Evolutionary conservation across 371 early-diverging fungal genomes (phyloP).

Genomic region (Actinomortierella ambigua): DNA sequence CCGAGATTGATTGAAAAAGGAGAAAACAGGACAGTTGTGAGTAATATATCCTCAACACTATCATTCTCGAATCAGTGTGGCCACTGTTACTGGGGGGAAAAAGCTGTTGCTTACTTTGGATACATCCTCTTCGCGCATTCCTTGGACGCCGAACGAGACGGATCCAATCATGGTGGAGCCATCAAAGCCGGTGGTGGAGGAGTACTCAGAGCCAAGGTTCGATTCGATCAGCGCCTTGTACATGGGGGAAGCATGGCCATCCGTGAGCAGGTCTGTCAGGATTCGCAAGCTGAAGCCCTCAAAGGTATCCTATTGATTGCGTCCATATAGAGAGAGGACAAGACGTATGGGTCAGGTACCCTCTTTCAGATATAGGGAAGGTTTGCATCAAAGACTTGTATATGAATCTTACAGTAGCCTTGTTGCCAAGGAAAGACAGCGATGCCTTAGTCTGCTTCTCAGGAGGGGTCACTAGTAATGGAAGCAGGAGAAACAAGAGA

Average conservation of each 20-base stretch:
- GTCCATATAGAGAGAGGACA: not conserved
- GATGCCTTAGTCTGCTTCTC: slow-evolving; percentile 83
- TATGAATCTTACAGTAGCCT: slow-evolving; percentile 58
- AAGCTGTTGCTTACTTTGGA: slow-evolving; percentile 12
- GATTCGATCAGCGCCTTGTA: slow-evolving; percentile 94
- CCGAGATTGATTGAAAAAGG: slow-evolving; percentile 1
- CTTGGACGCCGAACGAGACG: slow-evolving; percentile 62
- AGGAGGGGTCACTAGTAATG: slow-evolving; percentile 66
- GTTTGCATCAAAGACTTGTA: not conserved
- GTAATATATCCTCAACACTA: not conserved
- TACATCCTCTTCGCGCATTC: slow-evolving; percentile 51
- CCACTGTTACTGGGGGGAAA: no score
- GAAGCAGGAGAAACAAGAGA: slow-evolving; percentile 6
- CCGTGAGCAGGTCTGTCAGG: slow-evolving; percentile 79
- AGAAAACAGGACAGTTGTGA: not conserved
- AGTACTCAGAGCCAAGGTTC: slow-evolving; percentile 91
- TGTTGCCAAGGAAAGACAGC: slow-evolving; percentile 81
- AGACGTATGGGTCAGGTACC: no score
- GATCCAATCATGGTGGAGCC: slow-evolving; percentile 61
- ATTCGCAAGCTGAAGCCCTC: slow-evolving; percentile 84
- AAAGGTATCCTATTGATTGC: slow-evolving; percentile 65
- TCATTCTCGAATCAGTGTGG: not conserved
- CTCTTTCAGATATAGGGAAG: no score
- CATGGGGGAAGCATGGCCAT: slow-evolving; percentile 93
- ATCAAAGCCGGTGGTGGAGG: slow-evolving; percentile 89